Percentiles rank a stretch among this genome's conserved stretches.
Conservation (phyloP, 208 protist genomes). For the Borovskyia barvae region DNA sequence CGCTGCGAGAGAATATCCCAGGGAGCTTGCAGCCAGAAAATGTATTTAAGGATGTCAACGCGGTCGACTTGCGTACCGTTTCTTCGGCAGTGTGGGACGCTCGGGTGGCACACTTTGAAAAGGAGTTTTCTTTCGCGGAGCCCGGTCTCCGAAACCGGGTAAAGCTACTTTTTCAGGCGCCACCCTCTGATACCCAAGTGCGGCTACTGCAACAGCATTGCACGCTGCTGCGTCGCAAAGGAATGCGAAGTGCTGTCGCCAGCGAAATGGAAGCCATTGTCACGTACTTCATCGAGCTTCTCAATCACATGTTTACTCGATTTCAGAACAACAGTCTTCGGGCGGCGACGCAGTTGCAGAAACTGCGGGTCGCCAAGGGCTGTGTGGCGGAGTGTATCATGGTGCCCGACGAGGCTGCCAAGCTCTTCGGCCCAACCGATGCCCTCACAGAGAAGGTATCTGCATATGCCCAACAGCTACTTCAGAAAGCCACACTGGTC, state of each 20-base stretch:
- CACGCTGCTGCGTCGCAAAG: slow-evolving; percentile 54
- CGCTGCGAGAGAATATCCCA: slow-evolving; percentile 39
- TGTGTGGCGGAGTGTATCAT: slow-evolving; percentile 60
- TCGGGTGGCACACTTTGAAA: slow-evolving; percentile 69
- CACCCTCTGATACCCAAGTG: slow-evolving; percentile 31
- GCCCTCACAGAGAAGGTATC: slow-evolving; percentile 38
- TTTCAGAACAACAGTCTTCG: slow-evolving; percentile 70
- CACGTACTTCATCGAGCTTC: slow-evolving; percentile 54
- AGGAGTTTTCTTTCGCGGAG: slow-evolving; percentile 84
- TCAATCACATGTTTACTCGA: slow-evolving; percentile 44
- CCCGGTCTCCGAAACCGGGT: slow-evolving; percentile 61
- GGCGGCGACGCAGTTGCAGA: slow-evolving; percentile 60
- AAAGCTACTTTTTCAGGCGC: slow-evolving; percentile 49
- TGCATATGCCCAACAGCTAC: slow-evolving; percentile 27
- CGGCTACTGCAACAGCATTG: slow-evolving; percentile 51
- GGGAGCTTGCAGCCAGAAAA: slow-evolving; percentile 64
- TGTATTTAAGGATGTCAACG: slow-evolving; percentile 68
- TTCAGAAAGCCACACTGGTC: slow-evolving; percentile 26
- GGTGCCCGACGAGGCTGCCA: slow-evolving; percentile 51
- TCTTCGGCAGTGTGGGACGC: slow-evolving; percentile 50
- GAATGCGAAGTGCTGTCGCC: slow-evolving; percentile 45
- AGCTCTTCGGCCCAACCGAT: slow-evolving; percentile 50
- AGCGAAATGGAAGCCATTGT: slow-evolving; percentile 49
- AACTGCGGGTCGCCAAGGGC: slow-evolving; percentile 57
- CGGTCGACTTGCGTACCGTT: slow-evolving; percentile 49